phyloP scores from a whole-genome alignment of 1,284 basidiomycete species.

The Boletus smithii region DNA sequence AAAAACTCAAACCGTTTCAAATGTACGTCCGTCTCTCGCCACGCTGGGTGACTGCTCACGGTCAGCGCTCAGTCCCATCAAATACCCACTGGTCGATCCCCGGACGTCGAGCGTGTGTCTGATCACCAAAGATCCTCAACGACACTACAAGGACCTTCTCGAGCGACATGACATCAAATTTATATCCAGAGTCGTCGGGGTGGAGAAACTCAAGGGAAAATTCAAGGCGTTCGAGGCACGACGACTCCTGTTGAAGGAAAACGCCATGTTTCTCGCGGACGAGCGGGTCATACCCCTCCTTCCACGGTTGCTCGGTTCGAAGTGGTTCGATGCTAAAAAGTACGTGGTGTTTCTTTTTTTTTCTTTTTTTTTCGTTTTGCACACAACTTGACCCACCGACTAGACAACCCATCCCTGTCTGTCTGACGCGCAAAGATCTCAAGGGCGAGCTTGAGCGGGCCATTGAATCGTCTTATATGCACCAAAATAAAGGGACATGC shows the following conservation, averaged over 20 bases:
- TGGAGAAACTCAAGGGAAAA: slow-evolving; percentile 57
- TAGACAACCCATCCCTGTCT: slow-evolving; percentile 93
- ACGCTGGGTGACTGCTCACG: too few relatives aligned
- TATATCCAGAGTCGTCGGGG: slow-evolving; percentile 88
- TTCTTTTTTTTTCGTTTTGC: neutral
- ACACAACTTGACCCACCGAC: slow-evolving; percentile 4
- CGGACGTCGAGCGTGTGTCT: slow-evolving; percentile 79
- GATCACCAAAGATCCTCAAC: slow-evolving; percentile 81
- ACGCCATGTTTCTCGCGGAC: slow-evolving; percentile 92
- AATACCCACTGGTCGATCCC: slow-evolving; percentile 80
- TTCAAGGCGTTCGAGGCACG: slow-evolving; percentile 92
- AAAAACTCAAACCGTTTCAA: slow-evolving; percentile 77
- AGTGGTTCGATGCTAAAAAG: slow-evolving; percentile 96
- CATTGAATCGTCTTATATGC: slow-evolving; percentile 90
- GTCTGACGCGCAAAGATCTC: slow-evolving; percentile 79
- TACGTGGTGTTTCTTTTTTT: slow-evolving; percentile 35
- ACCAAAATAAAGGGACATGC: slow-evolving; percentile 90
- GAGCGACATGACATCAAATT: slow-evolving; percentile 79
- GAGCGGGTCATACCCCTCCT: slow-evolving; percentile 86
- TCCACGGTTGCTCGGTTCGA: slow-evolving; percentile 83
- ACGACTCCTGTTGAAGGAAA: slow-evolving; percentile 80
- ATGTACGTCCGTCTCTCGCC: slow-evolving; percentile 56
- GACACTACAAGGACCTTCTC: slow-evolving; percentile 93
- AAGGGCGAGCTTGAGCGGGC: slow-evolving; percentile 89
- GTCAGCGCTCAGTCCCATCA: slow-evolving; percentile 38